phyloP scores from a whole-genome alignment of 495 filamentous ascomycete species.

The Neurospora sp. region DNA sequence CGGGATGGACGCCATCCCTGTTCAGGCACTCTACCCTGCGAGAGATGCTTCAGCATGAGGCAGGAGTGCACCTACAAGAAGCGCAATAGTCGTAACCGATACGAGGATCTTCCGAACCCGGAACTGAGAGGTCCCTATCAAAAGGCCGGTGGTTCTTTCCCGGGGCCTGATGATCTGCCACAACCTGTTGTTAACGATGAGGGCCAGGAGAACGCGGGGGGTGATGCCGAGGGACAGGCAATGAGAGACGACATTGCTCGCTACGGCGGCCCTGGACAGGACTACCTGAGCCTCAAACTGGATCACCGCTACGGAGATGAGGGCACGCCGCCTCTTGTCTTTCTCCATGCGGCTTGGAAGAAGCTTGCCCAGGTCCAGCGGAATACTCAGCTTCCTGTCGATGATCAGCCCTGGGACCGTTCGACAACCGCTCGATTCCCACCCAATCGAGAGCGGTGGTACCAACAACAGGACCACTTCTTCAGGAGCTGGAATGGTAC shows the following conservation, averaged over 20 bases:
- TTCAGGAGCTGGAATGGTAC: constrained; percentile 13
- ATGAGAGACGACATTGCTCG: background rate
- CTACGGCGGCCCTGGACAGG: background rate
- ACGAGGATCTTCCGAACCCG: background rate
- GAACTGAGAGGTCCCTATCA: background rate
- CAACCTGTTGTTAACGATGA: background rate
- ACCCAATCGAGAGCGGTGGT: background rate
- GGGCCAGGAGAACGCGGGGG: background rate
- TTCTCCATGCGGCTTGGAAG: constrained; percentile 16
- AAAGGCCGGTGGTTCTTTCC: background rate
- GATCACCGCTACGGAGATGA: constrained; percentile 10
- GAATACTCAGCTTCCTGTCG: background rate
- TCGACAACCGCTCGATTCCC: constrained; percentile 2
- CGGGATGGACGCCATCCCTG: constrained; percentile 4
- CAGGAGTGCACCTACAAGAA: constrained; percentile 13
- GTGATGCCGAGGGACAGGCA: background rate
- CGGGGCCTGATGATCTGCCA: background rate
- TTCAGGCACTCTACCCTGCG: constrained; percentile 12
- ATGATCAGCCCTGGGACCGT: constrained; percentile 15
- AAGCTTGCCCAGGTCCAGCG: constrained; percentile 7
- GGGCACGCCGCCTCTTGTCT: constrained; percentile 13
- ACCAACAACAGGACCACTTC: constrained; percentile 10
- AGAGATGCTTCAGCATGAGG: constrained; percentile 9
- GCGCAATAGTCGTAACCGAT: background rate
- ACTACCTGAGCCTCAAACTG: constrained; percentile 3